Conservation (phyloP, 495 filamentous ascomycete genomes). For the Penicillium cinerascens region DNA sequence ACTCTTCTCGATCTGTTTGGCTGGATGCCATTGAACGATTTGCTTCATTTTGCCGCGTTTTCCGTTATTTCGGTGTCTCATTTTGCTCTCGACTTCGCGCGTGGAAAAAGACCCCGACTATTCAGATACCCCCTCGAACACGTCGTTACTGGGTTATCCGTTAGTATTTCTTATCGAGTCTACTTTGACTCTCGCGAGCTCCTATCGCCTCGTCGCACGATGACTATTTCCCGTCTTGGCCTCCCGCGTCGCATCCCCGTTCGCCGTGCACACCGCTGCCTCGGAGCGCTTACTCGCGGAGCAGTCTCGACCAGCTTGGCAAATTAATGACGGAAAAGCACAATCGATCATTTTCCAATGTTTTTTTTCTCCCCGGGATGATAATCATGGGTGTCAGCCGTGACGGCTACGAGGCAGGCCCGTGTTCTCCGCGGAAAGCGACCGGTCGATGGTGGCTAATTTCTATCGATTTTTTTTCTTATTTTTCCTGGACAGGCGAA, state of each 20-base stretch:
- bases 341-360: not conserved
- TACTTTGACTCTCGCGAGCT: not conserved
- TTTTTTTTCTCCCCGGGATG: not conserved
- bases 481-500: slow-evolving; percentile 18
- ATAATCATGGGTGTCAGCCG: not conserved
- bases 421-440: slow-evolving; percentile 13
- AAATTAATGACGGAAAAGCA: not conserved
- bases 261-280: too few relatives aligned
- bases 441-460: not conserved
- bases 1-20: not conserved
- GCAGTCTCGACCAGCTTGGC: not conserved
- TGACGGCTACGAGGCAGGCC: not conserved
- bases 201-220: not conserved
- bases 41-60: too few relatives aligned
- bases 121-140: too few relatives aligned
- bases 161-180: not conserved
- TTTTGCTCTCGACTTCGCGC: too few relatives aligned
- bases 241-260: not conserved
- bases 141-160: not conserved
- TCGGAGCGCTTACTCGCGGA: not conserved
- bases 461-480: not conserved
- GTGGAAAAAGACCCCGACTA: too few relatives aligned
- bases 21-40: too few relatives aligned
- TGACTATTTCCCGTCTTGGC: not conserved
- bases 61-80: too few relatives aligned